Evolutionary conservation across 305 asterid species (phyloP), one percentile per base, ranked within the genome.

Genomic region (Solanum hybrid): DNA sequence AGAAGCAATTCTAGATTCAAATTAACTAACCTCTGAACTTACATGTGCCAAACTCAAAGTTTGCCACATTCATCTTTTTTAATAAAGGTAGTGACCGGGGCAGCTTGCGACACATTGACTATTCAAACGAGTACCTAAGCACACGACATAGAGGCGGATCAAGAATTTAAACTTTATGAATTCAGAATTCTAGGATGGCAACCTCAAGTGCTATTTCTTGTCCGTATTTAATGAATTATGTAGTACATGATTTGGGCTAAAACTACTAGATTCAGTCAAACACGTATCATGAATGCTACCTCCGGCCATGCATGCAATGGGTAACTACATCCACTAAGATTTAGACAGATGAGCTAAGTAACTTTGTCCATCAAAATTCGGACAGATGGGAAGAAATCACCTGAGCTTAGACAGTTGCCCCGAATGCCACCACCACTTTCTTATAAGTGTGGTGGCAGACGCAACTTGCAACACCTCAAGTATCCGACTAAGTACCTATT

Each of bases 11-110:
- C 16, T 42, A 82, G 73, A 79, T 72, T 80, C 11, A 72, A 46
- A 82, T 71, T 86, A 32, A 80, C 84, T 38, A 12, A 79, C 90
- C 81, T 64, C 73, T 66, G 51, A 64, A 16, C 75, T 34, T 79
- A 76, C 86, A 87, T 60, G 91, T 69, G 51, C 85, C 24, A 81
- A n/a, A 86, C 56, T 38, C 56, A 82, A 86, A 79, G 77, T 71
- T 24, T 91, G 82, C 38, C 89, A 85, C 69, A 40, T 46, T 5
- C 87, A 29, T 17, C 20, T 17, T 80, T 40, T 35, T 24, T 34
- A 69, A 14, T 40, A 42, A 40, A 17, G 5, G 16, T 14, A 4
- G 86, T 31, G 80, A 31, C 20, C 38, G 22, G 4, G 38, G 7
- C 24, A 75, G 38, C 27, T 32, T 37, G 34, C 4, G 3, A 2